phyloP scores from a whole-genome alignment of 2,329 filamentous ascomycete genomes.

The Colletotrichum sp. region DNA sequence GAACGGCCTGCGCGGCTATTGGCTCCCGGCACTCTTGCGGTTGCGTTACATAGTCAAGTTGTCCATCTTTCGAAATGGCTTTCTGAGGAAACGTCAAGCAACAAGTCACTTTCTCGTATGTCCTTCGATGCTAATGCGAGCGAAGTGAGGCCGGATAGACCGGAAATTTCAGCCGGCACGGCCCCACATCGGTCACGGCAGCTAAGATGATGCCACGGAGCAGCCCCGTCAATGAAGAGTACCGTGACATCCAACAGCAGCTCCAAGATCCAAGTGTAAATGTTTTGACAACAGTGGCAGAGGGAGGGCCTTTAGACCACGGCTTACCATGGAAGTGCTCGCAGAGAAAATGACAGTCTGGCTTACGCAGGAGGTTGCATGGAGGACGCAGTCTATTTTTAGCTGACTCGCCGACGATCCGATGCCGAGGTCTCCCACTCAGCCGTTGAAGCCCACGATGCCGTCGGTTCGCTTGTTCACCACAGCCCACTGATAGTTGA shows the following conservation, averaged over 20 bases:
- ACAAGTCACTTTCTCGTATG: background rate
- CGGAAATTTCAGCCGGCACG: background rate
- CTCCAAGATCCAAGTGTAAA: too few relatives aligned
- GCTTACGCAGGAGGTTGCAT: background rate
- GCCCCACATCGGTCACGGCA: background rate
- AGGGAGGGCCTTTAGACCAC: background rate
- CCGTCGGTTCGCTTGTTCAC: background rate
- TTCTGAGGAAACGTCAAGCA: background rate
- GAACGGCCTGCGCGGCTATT: too few relatives aligned
- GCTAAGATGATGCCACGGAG: background rate
- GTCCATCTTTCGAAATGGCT: background rate
- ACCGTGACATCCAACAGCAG: background rate
- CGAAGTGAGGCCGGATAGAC: background rate
- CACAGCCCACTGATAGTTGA: background rate
- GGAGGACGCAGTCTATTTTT: background rate
- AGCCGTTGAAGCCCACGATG: background rate
- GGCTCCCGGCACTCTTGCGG: too few relatives aligned
- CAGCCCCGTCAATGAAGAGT: background rate
- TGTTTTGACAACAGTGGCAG: background rate
- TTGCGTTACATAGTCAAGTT: background rate
- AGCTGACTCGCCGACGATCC: background rate
- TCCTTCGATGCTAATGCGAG: background rate
- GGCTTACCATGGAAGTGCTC: background rate
- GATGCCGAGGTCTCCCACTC: background rate
- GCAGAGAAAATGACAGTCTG: background rate